phyloP scores from a whole-genome alignment of 2,329 filamentous ascomycete species.

The Paecilomyces variotii region DNA sequence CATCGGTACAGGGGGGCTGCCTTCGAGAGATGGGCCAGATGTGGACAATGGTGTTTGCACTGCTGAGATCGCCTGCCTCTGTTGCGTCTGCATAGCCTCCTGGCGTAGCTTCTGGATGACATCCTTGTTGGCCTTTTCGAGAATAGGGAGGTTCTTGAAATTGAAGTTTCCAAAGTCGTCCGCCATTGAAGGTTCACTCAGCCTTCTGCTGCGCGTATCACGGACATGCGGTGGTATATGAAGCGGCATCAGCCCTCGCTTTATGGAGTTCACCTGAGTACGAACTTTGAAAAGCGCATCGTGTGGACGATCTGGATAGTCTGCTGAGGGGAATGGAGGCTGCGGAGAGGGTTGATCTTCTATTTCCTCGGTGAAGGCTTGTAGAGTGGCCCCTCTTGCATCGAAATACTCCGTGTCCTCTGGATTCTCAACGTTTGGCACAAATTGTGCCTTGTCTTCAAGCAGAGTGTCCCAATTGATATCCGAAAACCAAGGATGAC shows the following conservation, averaged over 20 bases:
- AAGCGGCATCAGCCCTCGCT: slow-evolving; percentile 86
- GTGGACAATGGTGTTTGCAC: slow-evolving; percentile 38
- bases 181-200: slow-evolving; percentile 79
- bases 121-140: slow-evolving; percentile 98
- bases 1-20: slow-evolving; percentile 73
- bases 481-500: slow-evolving; percentile 78
- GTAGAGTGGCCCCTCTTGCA: slow-evolving; percentile 77
- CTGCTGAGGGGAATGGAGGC: slow-evolving; percentile 58
- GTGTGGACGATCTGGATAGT: slow-evolving; percentile 84
- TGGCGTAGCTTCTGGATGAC: slow-evolving; percentile 93
- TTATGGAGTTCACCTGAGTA: slow-evolving; percentile 77
- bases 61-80: slow-evolving; percentile 37
- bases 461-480: slow-evolving; percentile 84
- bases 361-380: slow-evolving; percentile 88
- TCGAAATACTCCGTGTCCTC: slow-evolving; percentile 99
- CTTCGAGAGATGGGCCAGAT: slow-evolving; percentile 65
- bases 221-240: slow-evolving; percentile 96
- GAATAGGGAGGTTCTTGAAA: slow-evolving; percentile 92
- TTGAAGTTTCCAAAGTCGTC: slow-evolving; percentile 96
- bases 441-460: slow-evolving; percentile 94
- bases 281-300: slow-evolving; percentile 87
- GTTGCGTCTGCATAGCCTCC: slow-evolving; percentile 70
- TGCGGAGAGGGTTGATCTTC: slow-evolving; percentile 79
- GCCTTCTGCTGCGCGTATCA: slow-evolving; percentile 74
- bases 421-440: slow-evolving; percentile 83